A percentile compares a stretch with the other conserved stretches of the same genome.
Conservation (phyloP, 2,329 filamentous ascomycete genomes). For the Arthrobotrys sphaeroides region DNA sequence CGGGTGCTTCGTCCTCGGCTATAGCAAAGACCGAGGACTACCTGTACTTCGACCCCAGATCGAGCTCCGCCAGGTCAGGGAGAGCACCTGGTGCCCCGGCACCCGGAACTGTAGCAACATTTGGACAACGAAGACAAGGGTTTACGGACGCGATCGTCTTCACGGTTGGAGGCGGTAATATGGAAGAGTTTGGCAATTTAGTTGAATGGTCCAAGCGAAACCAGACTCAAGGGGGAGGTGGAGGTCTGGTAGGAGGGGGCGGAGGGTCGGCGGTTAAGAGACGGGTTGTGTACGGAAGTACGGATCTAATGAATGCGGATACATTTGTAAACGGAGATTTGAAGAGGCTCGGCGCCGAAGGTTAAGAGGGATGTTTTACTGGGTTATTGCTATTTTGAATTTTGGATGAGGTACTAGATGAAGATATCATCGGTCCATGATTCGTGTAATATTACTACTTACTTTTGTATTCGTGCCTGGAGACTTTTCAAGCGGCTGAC, state of each 20-base stretch:
- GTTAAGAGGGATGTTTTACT: slow-evolving; percentile 37
- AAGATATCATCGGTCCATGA: neutral
- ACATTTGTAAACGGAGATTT: slow-evolving; percentile 74
- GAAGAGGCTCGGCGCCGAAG: slow-evolving; percentile 70
- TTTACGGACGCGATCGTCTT: slow-evolving; percentile 94
- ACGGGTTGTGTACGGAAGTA: slow-evolving; percentile 93
- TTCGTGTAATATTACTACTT: slow-evolving; percentile 11
- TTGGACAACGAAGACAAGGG: slow-evolving; percentile 88
- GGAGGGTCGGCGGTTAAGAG: slow-evolving; percentile 69
- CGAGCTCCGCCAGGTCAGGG: slow-evolving; percentile 83
- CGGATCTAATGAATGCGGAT: slow-evolving; percentile 76
- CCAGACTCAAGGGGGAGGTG: slow-evolving; percentile 66
- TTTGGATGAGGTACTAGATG: no score
- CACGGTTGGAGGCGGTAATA: slow-evolving; percentile 92
- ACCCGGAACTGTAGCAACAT: slow-evolving; percentile 73
- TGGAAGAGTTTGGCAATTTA: slow-evolving; percentile 98
- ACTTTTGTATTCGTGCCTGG: no score
- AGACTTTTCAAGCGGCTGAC: no score
- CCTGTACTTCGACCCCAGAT: slow-evolving; percentile 95
- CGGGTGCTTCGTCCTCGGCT: slow-evolving; percentile 85
- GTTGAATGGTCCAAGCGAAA: slow-evolving; percentile 93
- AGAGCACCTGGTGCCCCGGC: slow-evolving; percentile 61
- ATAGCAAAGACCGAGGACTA: slow-evolving; percentile 97
- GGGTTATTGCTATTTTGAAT: neutral
- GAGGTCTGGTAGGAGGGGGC: slow-evolving; percentile 60